Evolutionary conservation across 1,284 basidiomycete species (phyloP), one percentile per base, ranked within the genome.

Genomic region (Chalciporus sp.): DNA sequence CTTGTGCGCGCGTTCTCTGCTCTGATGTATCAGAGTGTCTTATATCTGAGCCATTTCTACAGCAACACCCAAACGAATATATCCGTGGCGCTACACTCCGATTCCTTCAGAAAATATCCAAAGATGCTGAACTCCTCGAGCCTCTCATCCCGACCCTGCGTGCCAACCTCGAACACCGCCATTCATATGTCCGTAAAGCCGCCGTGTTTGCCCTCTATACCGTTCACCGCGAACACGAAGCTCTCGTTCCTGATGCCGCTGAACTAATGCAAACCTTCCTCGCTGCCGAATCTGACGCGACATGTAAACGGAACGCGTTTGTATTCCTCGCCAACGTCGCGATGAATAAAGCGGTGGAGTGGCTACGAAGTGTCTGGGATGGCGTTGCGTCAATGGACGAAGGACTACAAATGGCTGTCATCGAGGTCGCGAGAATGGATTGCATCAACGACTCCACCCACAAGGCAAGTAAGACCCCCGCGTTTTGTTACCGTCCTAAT

Each of bases 41-140:
- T 10, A 23, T 14, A 23, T 39, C 37, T 54, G 39, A 59, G 2
- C 33, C 2, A 37, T 33, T 42, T 16, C 29, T 56, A 4, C 16
- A 94, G 91, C 96, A 99, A 92, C 97, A 99, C 70, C 95, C 97
- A 7, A 99, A 99, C 71, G 97, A 99, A 79, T 99, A 98, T 76
- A 98, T 99, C 64, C 92, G 97, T 39, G 97, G 97, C 49, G 94
- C 94, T 35, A 98, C 95, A 8, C 84, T 99, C 33, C 90, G 97
- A 42, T 98, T 97, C 78, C 83, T 99, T 10, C 94, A 98, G 75
- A 99, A 99, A 79, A 88, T 92, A 48, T 83, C 95, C 52, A 91
- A 92, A 69, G 97, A 99, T 67, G 78, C 87, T 7, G 97, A 99
- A 74, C 85, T 99, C 16, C 85, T 99, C 37, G 97, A 99, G 76